Conservation (phyloP, 2,329 filamentous ascomycete species). For the Penicillium expansum region DNA sequence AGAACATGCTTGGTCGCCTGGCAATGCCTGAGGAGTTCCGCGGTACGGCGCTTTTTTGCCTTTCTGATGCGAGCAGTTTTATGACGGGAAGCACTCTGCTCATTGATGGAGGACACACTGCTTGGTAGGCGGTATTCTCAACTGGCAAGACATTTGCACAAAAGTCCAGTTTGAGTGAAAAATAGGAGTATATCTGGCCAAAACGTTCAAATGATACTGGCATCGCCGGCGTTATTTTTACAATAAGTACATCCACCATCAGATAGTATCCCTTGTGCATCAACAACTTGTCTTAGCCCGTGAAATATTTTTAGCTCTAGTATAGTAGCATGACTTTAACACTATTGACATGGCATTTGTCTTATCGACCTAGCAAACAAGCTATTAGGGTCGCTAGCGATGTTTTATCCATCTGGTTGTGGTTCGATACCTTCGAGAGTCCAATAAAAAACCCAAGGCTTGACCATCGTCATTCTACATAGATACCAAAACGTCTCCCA, state of each 20-base stretch:
- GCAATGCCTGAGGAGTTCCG: constrained; percentile 59
- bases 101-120: constrained; percentile 68
- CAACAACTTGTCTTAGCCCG: neutral
- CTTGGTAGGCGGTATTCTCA: constrained; percentile 33
- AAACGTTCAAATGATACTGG: neutral
- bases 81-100: constrained; percentile 69
- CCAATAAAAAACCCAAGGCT: no score
- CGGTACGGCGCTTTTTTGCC: constrained; percentile 65
- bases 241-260: neutral
- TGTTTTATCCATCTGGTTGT: no score
- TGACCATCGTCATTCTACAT: no score
- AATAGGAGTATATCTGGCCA: neutral
- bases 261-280: neutral
- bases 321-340: no score
- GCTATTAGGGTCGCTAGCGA: no score
- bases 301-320: no score
- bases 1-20: constrained; percentile 54
- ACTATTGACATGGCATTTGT: no score
- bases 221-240: neutral
- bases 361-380: no score
- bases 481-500: no score
- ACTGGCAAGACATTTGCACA: neutral
- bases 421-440: no score
- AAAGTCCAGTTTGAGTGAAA: neutral
- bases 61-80: constrained; percentile 66